Conservation (phyloP, 257 asterid species). For the Nicotiana otophora region DNA sequence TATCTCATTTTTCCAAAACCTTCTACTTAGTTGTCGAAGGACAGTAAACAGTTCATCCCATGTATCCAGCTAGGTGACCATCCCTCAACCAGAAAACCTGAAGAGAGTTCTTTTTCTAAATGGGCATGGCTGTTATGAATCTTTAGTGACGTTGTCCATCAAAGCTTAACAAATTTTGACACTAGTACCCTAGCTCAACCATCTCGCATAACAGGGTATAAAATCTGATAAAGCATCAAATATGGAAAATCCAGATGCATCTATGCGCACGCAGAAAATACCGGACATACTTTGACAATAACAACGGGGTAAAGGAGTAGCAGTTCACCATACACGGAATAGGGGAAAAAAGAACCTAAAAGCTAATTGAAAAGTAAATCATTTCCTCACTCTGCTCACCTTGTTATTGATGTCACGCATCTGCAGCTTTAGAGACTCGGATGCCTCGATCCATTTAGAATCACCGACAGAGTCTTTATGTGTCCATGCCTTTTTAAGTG, state of each 20-base stretch:
- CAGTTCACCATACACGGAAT: neutral
- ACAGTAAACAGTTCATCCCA: no score
- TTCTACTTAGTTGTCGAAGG: no score
- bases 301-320: neutral
- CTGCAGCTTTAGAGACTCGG: slow-evolving; percentile 61
- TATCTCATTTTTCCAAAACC: no score
- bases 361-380: neutral
- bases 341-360: neutral
- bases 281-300: neutral
- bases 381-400: slow-evolving; percentile 27
- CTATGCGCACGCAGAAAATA: neutral
- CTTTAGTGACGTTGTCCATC: neutral
- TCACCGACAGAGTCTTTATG: slow-evolving; percentile 28
- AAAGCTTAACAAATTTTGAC: neutral
- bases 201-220: neutral
- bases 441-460: slow-evolving; percentile 50
- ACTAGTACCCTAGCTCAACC: neutral
- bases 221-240: neutral
- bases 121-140: neutral
- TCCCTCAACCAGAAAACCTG: no score
- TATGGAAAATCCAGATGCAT: neutral
- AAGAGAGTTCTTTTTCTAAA: neutral
- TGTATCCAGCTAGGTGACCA: no score
- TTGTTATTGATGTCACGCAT: slow-evolving; percentile 60
- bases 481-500: slow-evolving; percentile 60